Conservation (phyloP, 306 rosid genomes). For the Quillaja saponaria region DNA sequence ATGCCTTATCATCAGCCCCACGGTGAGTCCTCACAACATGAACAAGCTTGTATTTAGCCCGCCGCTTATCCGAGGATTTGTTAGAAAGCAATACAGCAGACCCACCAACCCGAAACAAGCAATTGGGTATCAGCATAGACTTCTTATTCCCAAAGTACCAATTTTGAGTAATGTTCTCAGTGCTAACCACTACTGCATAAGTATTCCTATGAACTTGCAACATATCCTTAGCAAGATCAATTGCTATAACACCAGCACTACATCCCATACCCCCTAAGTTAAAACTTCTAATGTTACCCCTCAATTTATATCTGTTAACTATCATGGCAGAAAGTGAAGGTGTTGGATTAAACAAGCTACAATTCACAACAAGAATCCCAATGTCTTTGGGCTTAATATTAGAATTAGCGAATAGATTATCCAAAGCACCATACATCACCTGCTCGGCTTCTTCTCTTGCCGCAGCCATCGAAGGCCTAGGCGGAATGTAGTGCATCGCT, state of each 20-base stretch:
- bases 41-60: slow-evolving; percentile 61
- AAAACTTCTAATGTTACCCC: slow-evolving; percentile 51
- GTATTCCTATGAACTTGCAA: slow-evolving; percentile 60
- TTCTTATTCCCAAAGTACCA: slow-evolving; percentile 75
- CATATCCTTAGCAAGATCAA: slow-evolving; percentile 72
- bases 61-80: slow-evolving; percentile 32
- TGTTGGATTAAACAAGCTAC: slow-evolving; percentile 65
- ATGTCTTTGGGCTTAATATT: slow-evolving; percentile 52
- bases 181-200: slow-evolving; percentile 70
- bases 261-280: slow-evolving; percentile 86
- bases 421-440: slow-evolving; percentile 63
- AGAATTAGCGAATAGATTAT: slow-evolving; percentile 50
- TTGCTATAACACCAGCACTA: slow-evolving; percentile 68
- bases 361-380: slow-evolving; percentile 67
- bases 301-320: slow-evolving; percentile 56
- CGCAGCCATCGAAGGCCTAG: slow-evolving; percentile 47
- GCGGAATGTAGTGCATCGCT: slow-evolving; percentile 52
- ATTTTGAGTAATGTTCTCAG: slow-evolving; percentile 71
- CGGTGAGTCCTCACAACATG: slow-evolving; percentile 62
- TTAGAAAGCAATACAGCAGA: slow-evolving; percentile 59
- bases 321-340: slow-evolving; percentile 77
- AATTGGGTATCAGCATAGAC: slow-evolving; percentile 68
- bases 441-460: slow-evolving; percentile 64
- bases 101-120: slow-evolving; percentile 68
- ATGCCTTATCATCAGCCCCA: slow-evolving; percentile 65